Base-by-base conservation (phyloP, 768 basidiomycete genomes). In the Suillus weaverae region DNA sequence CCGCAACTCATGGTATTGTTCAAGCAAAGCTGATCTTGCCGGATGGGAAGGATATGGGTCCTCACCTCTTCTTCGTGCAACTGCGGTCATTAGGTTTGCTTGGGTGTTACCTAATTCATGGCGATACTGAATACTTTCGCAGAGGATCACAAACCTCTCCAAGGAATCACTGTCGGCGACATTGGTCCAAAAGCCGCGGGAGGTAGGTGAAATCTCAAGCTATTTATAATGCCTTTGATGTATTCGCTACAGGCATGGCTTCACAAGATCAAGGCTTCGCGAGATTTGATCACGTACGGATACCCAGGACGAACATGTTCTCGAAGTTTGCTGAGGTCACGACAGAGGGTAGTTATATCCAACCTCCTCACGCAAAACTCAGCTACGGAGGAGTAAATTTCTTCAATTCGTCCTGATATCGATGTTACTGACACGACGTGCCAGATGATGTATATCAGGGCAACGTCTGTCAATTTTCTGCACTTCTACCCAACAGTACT, bases 41-140 rank as follows among this genome's bases (percentile, higher is more conserved):
- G 0, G 80, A 75, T 1, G 87, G 84, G 20, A 80, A 82, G 70
- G 84, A 87, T 68, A 73, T 85, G 60, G 91, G 91, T 0, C 90
- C 90, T 3, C 90, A 92, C 75, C 77, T 92, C 50, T 93, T 94
- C 76, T 82, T 92, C 63, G 78, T 92, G 6, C 90, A 89, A 64
- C 72, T 93, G 22, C 78, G 92, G 33, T 86, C 86, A 36, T 65
- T 87, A 32, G 85, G 90, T 88, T 70, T 53, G 77, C 66, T 36
- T 26, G 11, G 0, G 2, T 26, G 22, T 3, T 66, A n/a, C 18
- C 16, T 20, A n/a, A 2, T 39, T 35, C 5, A 32, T 46, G 5
- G 4, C 35, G 10, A 53, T 50, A 20, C 22, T 71, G 59, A 69
- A 32, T 64, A 38, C 13, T 30, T 32, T 9, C 60, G 1, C 64